Conservation (phyloP, 176 grass and related monocot species). For the Oryza australiensis region DNA sequence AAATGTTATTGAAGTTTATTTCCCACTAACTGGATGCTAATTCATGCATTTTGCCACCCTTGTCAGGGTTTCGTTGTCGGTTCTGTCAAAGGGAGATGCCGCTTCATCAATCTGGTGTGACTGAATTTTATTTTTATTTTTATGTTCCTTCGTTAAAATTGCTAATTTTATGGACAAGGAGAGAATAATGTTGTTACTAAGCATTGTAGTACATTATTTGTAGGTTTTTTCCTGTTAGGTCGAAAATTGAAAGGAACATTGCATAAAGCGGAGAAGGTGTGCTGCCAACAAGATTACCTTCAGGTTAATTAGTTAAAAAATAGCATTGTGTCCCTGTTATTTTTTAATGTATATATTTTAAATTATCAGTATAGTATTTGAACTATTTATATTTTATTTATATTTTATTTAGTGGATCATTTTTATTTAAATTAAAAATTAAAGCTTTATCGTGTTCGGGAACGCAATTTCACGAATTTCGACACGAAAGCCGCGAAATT, state of each 20-base stretch:
- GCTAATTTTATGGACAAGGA: background rate
- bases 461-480: too few species aligned
- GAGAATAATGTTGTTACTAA: background rate
- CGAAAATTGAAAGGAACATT: constrained; percentile 42
- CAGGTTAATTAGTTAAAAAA: constrained; percentile 74
- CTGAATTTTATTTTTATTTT: background rate
- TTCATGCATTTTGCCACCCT: background rate
- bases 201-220: background rate
- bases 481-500: too few species aligned
- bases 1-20: background rate
- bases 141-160: background rate
- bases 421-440: too few species aligned
- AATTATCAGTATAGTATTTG: too few species aligned
- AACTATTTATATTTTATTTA: too few species aligned
- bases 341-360: too few species aligned
- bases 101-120: constrained; percentile 61
- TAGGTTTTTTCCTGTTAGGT: constrained; percentile 31
- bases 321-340: too few species aligned
- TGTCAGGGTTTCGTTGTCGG: constrained; percentile 68
- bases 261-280: constrained; percentile 43
- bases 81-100: constrained; percentile 58
- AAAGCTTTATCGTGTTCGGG: too few species aligned
- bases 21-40: background rate
- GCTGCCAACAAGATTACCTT: constrained; percentile 56
- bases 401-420: too few species aligned